Conservation (phyloP, 2,329 filamentous ascomycete genomes). For the Trichoderma breve region DNA sequence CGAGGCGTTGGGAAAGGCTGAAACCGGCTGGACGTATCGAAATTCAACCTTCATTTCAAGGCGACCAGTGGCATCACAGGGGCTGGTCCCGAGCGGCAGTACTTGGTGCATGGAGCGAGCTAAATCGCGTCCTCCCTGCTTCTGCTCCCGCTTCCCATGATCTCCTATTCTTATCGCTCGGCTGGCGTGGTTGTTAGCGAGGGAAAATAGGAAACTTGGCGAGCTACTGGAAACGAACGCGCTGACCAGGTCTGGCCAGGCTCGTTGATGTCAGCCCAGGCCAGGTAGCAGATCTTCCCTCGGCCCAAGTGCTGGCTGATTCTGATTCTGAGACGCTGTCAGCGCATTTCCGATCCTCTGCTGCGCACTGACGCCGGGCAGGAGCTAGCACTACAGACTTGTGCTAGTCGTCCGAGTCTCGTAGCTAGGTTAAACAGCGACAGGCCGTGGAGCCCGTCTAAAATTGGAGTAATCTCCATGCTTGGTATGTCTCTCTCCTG, state of each 20-base stretch:
- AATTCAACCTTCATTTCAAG: background rate
- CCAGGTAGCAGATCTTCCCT: constrained; percentile 13
- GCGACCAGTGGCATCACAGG: background rate
- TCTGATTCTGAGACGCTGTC: constrained; percentile 15
- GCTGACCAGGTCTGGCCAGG: background rate
- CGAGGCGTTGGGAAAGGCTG: constrained; percentile 5
- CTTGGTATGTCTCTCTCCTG: background rate
- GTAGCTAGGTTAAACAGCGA: background rate
- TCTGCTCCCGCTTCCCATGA: constrained; percentile 5
- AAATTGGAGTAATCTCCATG: constrained; percentile 19
- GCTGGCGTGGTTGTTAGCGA: background rate
- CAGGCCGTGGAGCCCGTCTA: constrained; percentile 15
- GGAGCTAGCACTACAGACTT: background rate
- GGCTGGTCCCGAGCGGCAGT: background rate
- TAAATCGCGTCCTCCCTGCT: constrained; percentile 3
- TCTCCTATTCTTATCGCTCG: constrained; percentile 19
- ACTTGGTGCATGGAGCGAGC: background rate
- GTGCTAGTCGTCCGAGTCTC: background rate
- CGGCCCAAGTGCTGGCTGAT: constrained; percentile 4
- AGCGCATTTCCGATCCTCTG: constrained; percentile 13
- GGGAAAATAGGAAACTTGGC: background rate
- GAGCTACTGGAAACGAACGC: background rate
- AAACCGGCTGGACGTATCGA: constrained; percentile 4
- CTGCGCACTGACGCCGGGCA: background rate
- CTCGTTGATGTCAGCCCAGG: constrained; percentile 6